Evolutionary conservation across 345 rosid species (phyloP).

Genomic region (Brassica cretica): DNA sequence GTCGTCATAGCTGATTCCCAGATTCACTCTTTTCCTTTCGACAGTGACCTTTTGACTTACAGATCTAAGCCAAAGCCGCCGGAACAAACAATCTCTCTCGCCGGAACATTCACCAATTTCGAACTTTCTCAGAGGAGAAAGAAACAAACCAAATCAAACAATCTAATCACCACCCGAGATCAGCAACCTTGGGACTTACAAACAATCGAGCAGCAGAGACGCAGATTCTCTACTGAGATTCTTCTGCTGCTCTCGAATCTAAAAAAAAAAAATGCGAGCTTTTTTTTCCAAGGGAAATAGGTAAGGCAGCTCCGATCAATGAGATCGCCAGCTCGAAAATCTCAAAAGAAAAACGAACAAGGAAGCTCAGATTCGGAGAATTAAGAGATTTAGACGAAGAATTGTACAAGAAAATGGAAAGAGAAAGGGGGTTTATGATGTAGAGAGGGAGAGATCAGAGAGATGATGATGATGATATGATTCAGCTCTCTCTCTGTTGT

Average conservation of each 20-base stretch:
- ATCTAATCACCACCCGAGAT: neutral
- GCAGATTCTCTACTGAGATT: neutral
- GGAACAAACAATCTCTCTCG: conserved; percentile 9
- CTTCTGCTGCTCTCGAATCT: conserved; percentile 3
- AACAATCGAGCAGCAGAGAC: conserved; percentile 1
- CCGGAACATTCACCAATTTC: conserved; percentile 21
- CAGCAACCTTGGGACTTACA: neutral
- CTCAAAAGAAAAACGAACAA: neutral
- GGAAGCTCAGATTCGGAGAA: conserved; percentile 26
- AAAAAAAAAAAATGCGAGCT: neutral
- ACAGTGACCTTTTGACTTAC: neutral
- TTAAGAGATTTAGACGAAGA: neutral
- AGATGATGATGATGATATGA: neutral
- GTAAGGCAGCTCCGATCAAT: neutral
- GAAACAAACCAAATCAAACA: neutral
- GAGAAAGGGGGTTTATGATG: conserved; percentile 7
- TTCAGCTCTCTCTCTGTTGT: conserved; percentile 22
- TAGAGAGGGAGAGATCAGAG: neutral
- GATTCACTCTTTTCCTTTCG: neutral
- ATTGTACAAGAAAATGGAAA: neutral
- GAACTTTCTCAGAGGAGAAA: neutral
- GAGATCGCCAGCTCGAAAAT: conserved; percentile 1
- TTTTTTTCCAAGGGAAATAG: neutral
- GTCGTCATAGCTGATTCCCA: conserved; percentile 23
- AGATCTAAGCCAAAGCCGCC: conserved; percentile 28